Evolutionary conservation across 2,329 filamentous ascomycete species (phyloP), one percentile per base, ranked within the genome.

Genomic region (Epichloe elymi): DNA sequence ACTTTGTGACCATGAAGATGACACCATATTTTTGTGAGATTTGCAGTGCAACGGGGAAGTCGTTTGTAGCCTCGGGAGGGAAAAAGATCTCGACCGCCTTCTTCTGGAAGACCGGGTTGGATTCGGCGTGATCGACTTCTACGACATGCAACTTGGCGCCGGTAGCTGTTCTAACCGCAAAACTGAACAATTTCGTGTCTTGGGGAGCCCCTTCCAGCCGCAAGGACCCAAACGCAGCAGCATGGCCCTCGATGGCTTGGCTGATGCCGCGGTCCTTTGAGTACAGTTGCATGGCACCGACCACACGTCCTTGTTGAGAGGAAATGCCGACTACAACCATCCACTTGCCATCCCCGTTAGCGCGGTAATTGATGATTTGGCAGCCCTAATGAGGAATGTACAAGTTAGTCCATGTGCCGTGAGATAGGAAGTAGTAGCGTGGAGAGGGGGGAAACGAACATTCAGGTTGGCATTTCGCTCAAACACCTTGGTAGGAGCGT

Each of bases 331-430:
- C 89, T 51, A 96, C 84, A 33, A 94, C 90, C 83, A 95, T 95
- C 93, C 93, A 98, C 71, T 95, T 95, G 67, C 89, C 88, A 58
- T 98, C 91, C 57, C 84, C 82, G 69, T 91, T 96, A 60, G 94
- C 87, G 60, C 91, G 88, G 73, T 98, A 98, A 74, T 97, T 98
- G 80, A 98, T 98, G 70, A 98, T 98, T 80, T 98, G 93, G 71
- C 88, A 94, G 58, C 85, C 86, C 88, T 94, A 61, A 52, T 38
- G 14, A 33, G 12, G n/a, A 45, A 15, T 50, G 60, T 14, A 55
- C 36, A 33, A 14, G 17, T 48, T 30, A 43, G 30, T 14, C 45
- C 20, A 19, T 19, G 40, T n/a, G 43, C 6, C 4, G 17, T n/a
- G n/a, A 26, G n/a, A 14, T 20, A 14, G 15, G 14, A 44, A 43